Conservation (phyloP, 202 grass and related monocot genomes). For the Setaria italica region DNA sequence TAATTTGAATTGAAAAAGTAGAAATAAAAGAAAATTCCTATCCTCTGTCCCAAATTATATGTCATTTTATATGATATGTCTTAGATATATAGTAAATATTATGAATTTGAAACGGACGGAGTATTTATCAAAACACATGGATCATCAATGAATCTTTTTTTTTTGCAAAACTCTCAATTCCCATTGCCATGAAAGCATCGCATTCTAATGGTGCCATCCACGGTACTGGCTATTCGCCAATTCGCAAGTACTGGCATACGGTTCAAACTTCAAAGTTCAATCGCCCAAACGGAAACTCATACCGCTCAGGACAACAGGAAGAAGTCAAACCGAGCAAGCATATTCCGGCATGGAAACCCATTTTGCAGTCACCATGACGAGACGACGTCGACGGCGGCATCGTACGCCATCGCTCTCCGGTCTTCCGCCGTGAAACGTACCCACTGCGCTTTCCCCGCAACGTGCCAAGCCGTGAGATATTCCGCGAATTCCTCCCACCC, state of each 20-base stretch:
- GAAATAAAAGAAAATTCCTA: too few species aligned
- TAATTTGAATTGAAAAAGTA: too few species aligned
- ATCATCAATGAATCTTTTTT: neutral
- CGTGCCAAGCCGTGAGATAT: constrained; percentile 46
- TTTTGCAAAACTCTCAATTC: too few species aligned
- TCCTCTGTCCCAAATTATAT: too few species aligned
- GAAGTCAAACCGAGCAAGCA: constrained; percentile 20
- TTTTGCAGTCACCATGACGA: neutral
- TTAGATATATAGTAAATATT: too few species aligned
- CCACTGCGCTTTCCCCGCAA: constrained; percentile 40
- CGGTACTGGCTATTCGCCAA: neutral
- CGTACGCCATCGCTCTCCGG: constrained; percentile 19
- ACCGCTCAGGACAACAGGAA: neutral
- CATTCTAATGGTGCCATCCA: neutral
- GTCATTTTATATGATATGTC: too few species aligned
- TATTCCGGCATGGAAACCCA: neutral
- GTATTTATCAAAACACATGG: neutral
- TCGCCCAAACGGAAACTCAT: neutral
- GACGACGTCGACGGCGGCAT: neutral
- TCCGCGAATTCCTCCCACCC: neutral
- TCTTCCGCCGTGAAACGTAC: constrained; percentile 38
- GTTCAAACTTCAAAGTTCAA: neutral
- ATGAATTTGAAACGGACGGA: too few species aligned
- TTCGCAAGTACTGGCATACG: neutral
- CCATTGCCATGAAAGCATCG: neutral